These are phyloP conservation scores for Podospora fimiseda DNA, from an alignment of 495 filamentous ascomycete genomes.

Conservation along the genomic window DNA sequence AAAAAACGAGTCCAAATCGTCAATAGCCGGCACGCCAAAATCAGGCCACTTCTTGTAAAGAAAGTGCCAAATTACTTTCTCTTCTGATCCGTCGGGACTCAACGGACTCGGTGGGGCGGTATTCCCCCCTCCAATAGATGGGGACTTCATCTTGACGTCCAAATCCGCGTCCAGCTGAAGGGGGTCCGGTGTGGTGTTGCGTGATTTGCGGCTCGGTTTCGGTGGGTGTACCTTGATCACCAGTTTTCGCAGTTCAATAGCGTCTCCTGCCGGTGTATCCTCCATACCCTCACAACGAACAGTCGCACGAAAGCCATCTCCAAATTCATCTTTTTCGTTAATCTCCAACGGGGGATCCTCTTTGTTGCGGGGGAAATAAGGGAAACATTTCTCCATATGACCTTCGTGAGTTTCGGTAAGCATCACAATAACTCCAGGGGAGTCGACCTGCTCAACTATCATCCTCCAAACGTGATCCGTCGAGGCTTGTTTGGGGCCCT, in stretches of 20 bases:
- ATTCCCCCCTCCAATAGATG: background rate
- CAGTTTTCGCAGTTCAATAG: constrained; percentile 50
- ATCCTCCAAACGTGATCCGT: constrained; percentile 90
- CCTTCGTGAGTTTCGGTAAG: constrained; percentile 83
- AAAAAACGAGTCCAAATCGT: constrained; percentile 72
- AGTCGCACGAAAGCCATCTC: constrained; percentile 53
- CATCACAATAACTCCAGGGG: constrained; percentile 88
- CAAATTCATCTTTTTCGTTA: constrained; percentile 56
- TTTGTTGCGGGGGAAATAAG: constrained; percentile 69
- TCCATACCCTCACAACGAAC: constrained; percentile 47
- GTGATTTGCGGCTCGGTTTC: background rate
- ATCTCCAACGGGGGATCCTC: constrained; percentile 49
- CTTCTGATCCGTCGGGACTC: constrained; percentile 24
- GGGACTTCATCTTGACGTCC: constrained; percentile 19
- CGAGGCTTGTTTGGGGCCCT: constrained; percentile 73
- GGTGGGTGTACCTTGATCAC: constrained; percentile 36
- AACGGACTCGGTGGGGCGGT: background rate
- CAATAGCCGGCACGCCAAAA: constrained; percentile 76
- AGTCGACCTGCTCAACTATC: constrained; percentile 76
- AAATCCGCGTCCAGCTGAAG: constrained; percentile 8
- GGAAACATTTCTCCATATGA: constrained; percentile 81
- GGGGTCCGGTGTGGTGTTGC: constrained; percentile 1
- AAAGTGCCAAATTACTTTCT: constrained; percentile 78
- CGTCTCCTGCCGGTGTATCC: constrained; percentile 40
- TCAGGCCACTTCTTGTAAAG: constrained; percentile 93